A percentile compares a stretch with the other conserved stretches of the same genome.
These are phyloP conservation scores for Apiotrichum veenhuisii DNA, from an alignment of 1,284 basidiomycete species.

Conservation along the genomic window DNA sequence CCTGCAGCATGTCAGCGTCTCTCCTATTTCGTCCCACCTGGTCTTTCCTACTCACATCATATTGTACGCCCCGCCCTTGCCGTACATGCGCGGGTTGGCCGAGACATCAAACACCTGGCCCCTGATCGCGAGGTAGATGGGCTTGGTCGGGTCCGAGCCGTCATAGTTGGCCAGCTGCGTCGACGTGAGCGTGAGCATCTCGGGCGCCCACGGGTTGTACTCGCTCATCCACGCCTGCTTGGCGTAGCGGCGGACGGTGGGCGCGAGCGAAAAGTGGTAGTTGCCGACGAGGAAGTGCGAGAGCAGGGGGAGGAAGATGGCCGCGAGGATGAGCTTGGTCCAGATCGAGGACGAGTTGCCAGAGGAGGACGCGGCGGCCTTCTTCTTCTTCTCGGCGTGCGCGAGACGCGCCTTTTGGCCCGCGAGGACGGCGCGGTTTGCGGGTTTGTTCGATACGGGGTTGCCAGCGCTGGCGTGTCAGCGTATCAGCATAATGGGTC, in stretches of 20 bases:
- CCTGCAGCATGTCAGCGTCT: slow-evolving; percentile 39
- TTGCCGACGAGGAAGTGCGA: slow-evolving; percentile 37
- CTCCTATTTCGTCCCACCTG: too few relatives aligned
- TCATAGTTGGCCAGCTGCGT: slow-evolving; percentile 40
- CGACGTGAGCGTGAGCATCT: slow-evolving; percentile 30
- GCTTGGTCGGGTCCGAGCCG: slow-evolving; percentile 42
- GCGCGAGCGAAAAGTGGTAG: slow-evolving; percentile 31
- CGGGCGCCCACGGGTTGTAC: slow-evolving; percentile 16
- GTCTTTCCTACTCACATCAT: slow-evolving; percentile 3
- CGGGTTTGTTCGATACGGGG: slow-evolving; percentile 60
- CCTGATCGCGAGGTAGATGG: slow-evolving; percentile 50
- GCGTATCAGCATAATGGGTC: too few relatives aligned
- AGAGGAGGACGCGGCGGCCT: neutral
- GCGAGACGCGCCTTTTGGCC: slow-evolving; percentile 29
- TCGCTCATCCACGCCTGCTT: neutral
- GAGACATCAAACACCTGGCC: slow-evolving; percentile 51
- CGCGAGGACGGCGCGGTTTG: slow-evolving; percentile 53
- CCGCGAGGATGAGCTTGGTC: slow-evolving; percentile 22
- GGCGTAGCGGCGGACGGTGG: slow-evolving; percentile 9
- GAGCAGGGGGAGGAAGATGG: slow-evolving; percentile 40
- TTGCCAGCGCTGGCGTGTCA: slow-evolving; percentile 51
- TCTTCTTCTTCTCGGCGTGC: slow-evolving; percentile 18
- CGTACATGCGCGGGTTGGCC: slow-evolving; percentile 50
- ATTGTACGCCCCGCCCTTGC: slow-evolving; percentile 49
- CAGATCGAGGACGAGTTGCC: neutral